Evolutionary conservation across 2,329 filamentous ascomycete genomes (phyloP).

Genomic region (Drechslerella coelobrocha): DNA sequence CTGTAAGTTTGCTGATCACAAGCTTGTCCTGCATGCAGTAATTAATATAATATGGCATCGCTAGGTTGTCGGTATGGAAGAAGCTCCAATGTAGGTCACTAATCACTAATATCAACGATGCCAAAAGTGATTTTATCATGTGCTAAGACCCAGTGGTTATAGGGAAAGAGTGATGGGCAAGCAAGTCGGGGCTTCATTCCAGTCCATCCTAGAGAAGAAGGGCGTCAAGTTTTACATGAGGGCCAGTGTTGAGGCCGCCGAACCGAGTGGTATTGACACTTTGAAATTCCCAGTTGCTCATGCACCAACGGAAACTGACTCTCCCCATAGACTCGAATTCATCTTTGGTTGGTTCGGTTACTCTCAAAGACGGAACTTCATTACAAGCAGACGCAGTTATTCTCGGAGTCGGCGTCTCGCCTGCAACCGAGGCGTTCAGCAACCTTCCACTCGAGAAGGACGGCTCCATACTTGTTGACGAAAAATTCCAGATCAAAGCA

Average conservation of each 20-base stretch:
- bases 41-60: background rate
- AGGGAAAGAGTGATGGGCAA: constrained; percentile 80
- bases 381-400: constrained; percentile 89
- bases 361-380: constrained; percentile 82
- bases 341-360: constrained; percentile 77
- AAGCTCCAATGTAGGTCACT: constrained; percentile 68
- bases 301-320: background rate
- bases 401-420: constrained; percentile 85
- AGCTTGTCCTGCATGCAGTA: background rate
- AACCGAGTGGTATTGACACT: constrained; percentile 65
- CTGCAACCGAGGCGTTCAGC: constrained; percentile 81
- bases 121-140: background rate
- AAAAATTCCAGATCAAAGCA: constrained; percentile 76
- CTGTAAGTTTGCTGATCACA: constrained; percentile 57
- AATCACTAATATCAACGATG: background rate
- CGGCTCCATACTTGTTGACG: constrained; percentile 82
- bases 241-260: constrained; percentile 81
- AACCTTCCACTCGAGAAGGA: constrained; percentile 79
- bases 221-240: constrained; percentile 87
- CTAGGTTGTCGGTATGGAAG: constrained; percentile 80
- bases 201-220: constrained; percentile 78
- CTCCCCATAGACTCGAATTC: constrained; percentile 63
- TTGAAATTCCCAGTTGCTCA: background rate
- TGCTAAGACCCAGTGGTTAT: background rate
- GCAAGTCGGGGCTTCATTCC: constrained; percentile 80